Conservation (phyloP, 805 yeast genomes). For the Candida maesae region DNA sequence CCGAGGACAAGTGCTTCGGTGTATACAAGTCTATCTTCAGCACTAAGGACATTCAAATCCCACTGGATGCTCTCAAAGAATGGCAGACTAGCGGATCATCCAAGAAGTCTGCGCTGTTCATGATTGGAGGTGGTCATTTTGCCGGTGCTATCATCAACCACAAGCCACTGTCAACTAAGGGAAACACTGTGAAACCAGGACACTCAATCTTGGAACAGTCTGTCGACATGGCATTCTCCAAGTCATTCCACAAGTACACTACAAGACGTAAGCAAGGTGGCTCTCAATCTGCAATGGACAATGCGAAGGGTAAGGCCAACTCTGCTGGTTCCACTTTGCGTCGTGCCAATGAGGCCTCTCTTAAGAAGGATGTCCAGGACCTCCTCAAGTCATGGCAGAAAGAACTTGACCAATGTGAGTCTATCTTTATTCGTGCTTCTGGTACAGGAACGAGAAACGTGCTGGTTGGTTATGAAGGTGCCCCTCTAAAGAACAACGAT, state of each 20-base stretch:
- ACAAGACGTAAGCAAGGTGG: slow-evolving; percentile 98
- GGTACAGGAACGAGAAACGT: slow-evolving; percentile 64
- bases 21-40: slow-evolving; percentile 62
- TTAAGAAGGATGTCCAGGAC: slow-evolving; percentile 72
- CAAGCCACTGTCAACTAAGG: slow-evolving; percentile 49
- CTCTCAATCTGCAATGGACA: slow-evolving; percentile 88
- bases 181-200: slow-evolving; percentile 47
- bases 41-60: slow-evolving; percentile 39
- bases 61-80: slow-evolving; percentile 40
- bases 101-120: slow-evolving; percentile 68
- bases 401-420: slow-evolving; percentile 55
- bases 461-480: slow-evolving; percentile 63
- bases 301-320: slow-evolving; percentile 90
- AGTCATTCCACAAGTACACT: slow-evolving; percentile 91
- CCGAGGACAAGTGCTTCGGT: slow-evolving; percentile 51
- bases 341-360: slow-evolving; percentile 83
- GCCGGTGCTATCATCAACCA: slow-evolving; percentile 93
- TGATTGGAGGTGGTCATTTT: slow-evolving; percentile 98
- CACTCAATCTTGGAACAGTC: slow-evolving; percentile 55
- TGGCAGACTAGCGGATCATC: neutral
- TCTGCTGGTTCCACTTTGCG: slow-evolving; percentile 92
- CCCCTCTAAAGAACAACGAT: slow-evolving; percentile 51
- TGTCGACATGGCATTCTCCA: slow-evolving; percentile 65
- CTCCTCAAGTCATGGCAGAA: slow-evolving; percentile 63
- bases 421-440: slow-evolving; percentile 76